Base-by-base conservation (phyloP, 2,329 filamentous ascomycete genomes). In the Neofusicoccum parvum region DNA sequence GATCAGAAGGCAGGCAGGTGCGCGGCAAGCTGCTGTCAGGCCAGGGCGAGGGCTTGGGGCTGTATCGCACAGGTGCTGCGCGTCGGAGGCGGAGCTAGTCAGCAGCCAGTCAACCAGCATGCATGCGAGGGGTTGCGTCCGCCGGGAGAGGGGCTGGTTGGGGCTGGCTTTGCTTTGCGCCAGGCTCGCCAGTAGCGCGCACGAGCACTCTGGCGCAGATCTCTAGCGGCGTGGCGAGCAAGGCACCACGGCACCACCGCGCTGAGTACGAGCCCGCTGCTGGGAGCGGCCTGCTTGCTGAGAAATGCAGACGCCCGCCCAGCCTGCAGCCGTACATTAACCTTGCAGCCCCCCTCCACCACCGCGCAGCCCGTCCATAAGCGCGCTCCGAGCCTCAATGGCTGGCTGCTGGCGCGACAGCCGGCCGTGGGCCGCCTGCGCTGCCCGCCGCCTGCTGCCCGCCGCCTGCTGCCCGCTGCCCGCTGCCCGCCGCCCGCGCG, bases 1-100 rank as follows among this genome's bases (percentile, higher is more conserved):
- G 56, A 60, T 60, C 56, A 60, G 56, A 60, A 60, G 56, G 56
- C 56, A 60, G 56, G 56, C 56, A 48, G 43, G 48, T 14, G 39
- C 39, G 56, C 56, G 56, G 56, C 56, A 60, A 60, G 56, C 56
- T 43, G 54, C 39, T 46, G 54, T 46, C 56, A 60, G 56, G 56
- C 56, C 56, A 60, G 56, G 56, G 56, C 56, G 56, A 48, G 56
- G 54, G 41, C 54, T 59, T 23, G 54, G 39, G 27, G 27, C 27
- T 32, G 37, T 58, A 58, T 45, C 39, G 54, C 41, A 59, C 56
- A 60, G 43, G 56, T 32, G 27, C 43, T 60, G 56, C 56, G 56
- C 56, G 56, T 60, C 56, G 41, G 56, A 15, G n/a, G 6, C 15
- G 41, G n/a, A 45, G 32, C 43, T 60, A 60, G 56, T 46, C 39